A percentile compares a stretch with the other conserved stretches of the same genome.
Evolutionary conservation across 768 basidiomycete genomes (phyloP).

Genomic region (Tulasnella calospora): DNA sequence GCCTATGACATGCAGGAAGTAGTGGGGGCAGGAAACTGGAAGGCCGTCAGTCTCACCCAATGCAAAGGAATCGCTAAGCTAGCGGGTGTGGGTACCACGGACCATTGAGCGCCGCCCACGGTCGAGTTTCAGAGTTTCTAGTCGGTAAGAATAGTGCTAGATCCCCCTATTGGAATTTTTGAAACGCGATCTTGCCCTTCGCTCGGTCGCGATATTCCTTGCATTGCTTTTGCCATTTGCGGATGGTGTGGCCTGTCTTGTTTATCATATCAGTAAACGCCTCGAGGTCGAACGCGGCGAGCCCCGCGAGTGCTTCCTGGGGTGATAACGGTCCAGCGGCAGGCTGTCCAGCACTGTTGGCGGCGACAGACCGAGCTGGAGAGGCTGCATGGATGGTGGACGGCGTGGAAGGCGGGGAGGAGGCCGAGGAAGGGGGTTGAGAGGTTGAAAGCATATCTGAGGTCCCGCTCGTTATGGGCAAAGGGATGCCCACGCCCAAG

Average conservation of each 20-base stretch:
- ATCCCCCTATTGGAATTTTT: constrained; percentile 93
- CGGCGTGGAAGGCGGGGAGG: constrained; percentile 12
- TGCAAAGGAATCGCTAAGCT: not conserved
- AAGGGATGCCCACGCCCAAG: not conserved
- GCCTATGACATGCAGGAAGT: constrained; percentile 86
- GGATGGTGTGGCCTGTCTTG: constrained; percentile 76
- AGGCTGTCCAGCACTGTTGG: not conserved
- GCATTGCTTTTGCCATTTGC: constrained; percentile 97
- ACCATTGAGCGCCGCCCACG: constrained; percentile 99
- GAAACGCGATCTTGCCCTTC: constrained; percentile 92
- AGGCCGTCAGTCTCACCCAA: constrained; percentile 13
- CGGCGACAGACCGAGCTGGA: not conserved
- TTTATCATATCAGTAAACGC: constrained; percentile 75
- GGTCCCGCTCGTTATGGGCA: not conserved
- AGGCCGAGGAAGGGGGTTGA: not conserved
- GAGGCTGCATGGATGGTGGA: not conserved
- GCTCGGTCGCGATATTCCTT: constrained; percentile 94
- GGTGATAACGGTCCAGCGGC: constrained; percentile 54
- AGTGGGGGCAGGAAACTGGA: constrained; percentile 91
- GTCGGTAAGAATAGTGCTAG: constrained; percentile 94
- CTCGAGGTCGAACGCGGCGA: constrained; percentile 77
- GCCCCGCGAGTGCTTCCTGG: constrained; percentile 57
- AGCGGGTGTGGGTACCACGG: constrained; percentile 32
- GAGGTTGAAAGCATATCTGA: not conserved
- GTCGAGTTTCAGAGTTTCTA: constrained; percentile 83